Evolutionary conservation across 106 monocot genomes (phyloP).

Genomic region (Platanthera guangdongensis): DNA sequence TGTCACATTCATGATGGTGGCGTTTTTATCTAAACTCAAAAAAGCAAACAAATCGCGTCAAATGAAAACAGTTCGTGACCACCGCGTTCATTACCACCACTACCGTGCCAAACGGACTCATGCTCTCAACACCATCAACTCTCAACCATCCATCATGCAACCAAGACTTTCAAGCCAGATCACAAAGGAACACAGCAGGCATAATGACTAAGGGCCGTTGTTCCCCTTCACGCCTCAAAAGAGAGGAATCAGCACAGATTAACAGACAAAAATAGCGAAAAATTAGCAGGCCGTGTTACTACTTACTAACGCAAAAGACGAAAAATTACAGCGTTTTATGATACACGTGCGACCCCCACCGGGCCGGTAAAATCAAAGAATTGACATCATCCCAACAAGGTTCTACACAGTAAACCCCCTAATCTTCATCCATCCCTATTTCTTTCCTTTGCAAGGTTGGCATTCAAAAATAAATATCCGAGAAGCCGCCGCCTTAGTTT

Average conservation of each 20-base stretch:
- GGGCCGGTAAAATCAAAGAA: constrained; percentile 9
- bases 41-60: no score
- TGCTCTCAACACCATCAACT: no score
- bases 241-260: neutral
- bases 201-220: neutral
- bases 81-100: no score
- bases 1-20: no score
- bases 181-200: neutral
- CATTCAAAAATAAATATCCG: neutral
- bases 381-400: neutral
- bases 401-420: neutral
- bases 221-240: neutral
- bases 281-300: neutral
- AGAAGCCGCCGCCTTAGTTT: neutral
- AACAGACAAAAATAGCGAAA: neutral
- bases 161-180: no score
- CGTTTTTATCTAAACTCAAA: no score
- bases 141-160: no score
- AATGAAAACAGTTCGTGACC: no score
- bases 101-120: no score
- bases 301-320: neutral
- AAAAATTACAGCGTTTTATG: neutral
- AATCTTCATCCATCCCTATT: neutral
- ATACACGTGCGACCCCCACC: neutral
- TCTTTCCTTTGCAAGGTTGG: constrained; percentile 7